phyloP scores from a whole-genome alignment of 2,329 filamentous ascomycete species.

The Falciphora oryzae region DNA sequence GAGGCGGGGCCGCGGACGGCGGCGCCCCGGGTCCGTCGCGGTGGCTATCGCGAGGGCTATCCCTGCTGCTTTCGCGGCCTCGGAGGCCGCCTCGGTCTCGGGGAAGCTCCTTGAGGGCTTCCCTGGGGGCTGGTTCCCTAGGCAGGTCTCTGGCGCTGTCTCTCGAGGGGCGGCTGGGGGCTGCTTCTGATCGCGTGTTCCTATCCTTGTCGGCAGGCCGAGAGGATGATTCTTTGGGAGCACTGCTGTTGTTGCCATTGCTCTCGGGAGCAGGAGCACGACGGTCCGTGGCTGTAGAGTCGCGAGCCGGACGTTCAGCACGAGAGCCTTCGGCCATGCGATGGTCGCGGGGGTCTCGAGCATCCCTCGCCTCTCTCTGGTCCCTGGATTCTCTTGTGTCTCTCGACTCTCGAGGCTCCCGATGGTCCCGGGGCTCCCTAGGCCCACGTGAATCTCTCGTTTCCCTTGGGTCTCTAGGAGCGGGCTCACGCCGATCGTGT shows the following conservation, averaged over 20 bases:
- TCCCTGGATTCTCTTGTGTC: slow-evolving; percentile 26
- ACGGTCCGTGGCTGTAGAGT: slow-evolving; percentile 35
- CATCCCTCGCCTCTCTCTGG: slow-evolving; percentile 33
- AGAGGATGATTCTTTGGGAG: slow-evolving; percentile 26
- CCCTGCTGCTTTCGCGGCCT: slow-evolving; percentile 1
- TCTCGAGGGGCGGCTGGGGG: slow-evolving; percentile 22
- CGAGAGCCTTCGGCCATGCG: slow-evolving; percentile 34
- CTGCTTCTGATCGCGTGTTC: slow-evolving; percentile 20
- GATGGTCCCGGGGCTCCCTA: slow-evolving; percentile 28
- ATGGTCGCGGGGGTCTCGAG: slow-evolving; percentile 22
- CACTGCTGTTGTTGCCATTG: slow-evolving; percentile 6
- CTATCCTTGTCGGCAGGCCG: slow-evolving; percentile 35
- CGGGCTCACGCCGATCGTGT: slow-evolving; percentile 16
- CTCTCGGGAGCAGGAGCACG: slow-evolving; percentile 31
- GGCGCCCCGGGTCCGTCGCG: slow-evolving; percentile 14
- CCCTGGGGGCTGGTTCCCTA: slow-evolving; percentile 4
- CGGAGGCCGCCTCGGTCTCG: slow-evolving; percentile 3
- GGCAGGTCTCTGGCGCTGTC: slow-evolving; percentile 29
- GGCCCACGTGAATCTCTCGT: slow-evolving; percentile 27
- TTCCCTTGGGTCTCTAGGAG: slow-evolving; percentile 23
- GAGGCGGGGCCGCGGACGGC: slow-evolving; percentile 22
- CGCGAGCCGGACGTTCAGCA: slow-evolving; percentile 31
- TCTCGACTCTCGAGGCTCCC: slow-evolving; percentile 33
- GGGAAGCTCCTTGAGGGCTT: slow-evolving; percentile 4
- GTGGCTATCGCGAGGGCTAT: neutral